Evolutionary conservation across 2,329 filamentous ascomycete species (phyloP).

Genomic region (Fusarium avenaceum): DNA sequence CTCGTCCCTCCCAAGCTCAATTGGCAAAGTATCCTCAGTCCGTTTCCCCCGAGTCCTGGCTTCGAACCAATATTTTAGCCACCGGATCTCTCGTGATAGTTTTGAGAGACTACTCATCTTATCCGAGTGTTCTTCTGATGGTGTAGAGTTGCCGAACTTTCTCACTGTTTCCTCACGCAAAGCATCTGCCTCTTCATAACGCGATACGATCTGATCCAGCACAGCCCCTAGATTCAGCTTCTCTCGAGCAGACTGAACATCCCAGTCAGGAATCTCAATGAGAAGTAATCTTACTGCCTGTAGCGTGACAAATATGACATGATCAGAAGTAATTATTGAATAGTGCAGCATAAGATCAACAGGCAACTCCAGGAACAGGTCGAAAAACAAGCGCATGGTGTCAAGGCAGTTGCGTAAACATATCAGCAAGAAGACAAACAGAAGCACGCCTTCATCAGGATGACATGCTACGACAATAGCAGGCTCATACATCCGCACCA

Average conservation of each 20-base stretch:
- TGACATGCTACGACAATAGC: conserved; percentile 52
- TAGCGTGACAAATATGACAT: conserved; percentile 42
- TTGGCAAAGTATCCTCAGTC: conserved; percentile 6
- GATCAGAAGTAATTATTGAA: conserved; percentile 43
- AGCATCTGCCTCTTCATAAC: conserved; percentile 25
- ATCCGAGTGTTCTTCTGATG: conserved; percentile 25
- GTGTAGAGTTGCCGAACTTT: conserved; percentile 19
- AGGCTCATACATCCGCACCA: conserved; percentile 57
- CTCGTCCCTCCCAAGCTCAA: background rate
- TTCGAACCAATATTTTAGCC: conserved; percentile 53
- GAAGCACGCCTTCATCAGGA: conserved; percentile 46
- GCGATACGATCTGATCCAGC: conserved; percentile 30
- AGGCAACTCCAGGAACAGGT: conserved; percentile 50
- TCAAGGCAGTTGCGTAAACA: conserved; percentile 55
- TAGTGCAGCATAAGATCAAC: conserved; percentile 39
- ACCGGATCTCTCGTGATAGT: conserved; percentile 44
- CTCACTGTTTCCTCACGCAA: conserved; percentile 14
- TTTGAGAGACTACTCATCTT: conserved; percentile 40
- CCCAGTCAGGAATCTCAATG: conserved; percentile 46
- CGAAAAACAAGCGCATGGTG: conserved; percentile 53
- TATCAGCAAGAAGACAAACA: conserved; percentile 49
- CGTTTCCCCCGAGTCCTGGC: conserved; percentile 38
- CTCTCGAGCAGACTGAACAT: conserved; percentile 36
- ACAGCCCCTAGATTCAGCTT: conserved; percentile 32
- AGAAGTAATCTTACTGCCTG: conserved; percentile 44